Evolutionary conservation across 225 moss, liverwort and hornwort species (phyloP).

Genomic region (Bryum argenteum): DNA sequence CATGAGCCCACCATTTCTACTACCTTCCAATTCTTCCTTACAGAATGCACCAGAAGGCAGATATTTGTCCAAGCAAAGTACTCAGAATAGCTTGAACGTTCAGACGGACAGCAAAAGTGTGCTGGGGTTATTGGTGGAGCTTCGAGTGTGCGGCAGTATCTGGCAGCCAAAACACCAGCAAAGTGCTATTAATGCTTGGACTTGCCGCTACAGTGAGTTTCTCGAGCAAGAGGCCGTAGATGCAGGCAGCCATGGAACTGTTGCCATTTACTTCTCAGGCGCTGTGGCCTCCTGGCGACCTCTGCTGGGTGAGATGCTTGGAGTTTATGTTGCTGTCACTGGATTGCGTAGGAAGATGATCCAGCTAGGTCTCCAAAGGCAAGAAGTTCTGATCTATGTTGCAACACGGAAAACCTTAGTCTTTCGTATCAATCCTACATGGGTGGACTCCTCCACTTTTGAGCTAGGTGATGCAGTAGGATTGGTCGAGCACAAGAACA

Average conservation of each 20-base stretch:
- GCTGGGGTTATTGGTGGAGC: constrained; percentile 73
- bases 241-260: constrained; percentile 27
- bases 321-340: constrained; percentile 58
- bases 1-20: constrained; percentile 69
- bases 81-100: constrained; percentile 25
- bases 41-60: constrained; percentile 33
- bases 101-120: constrained; percentile 42
- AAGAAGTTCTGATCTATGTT: constrained; percentile 48
- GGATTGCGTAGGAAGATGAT: constrained; percentile 70
- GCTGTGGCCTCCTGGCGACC: constrained; percentile 79
- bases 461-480: constrained; percentile 9
- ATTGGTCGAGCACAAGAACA: not conserved
- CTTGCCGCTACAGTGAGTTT: constrained; percentile 11
- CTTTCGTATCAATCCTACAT: constrained; percentile 33
- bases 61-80: constrained; percentile 14
- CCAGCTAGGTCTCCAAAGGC: constrained; percentile 42
- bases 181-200: constrained; percentile 11
- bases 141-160: constrained; percentile 43
- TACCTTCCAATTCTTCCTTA: constrained; percentile 55
- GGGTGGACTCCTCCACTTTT: constrained; percentile 22
- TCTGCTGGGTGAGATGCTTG: constrained; percentile 59
- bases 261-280: constrained; percentile 65
- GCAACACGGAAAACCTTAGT: constrained; percentile 62
- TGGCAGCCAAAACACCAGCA: constrained; percentile 29
- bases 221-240: constrained; percentile 22